These are phyloP conservation scores for Rhodotorula sp. DNA, from an alignment of 1,284 basidiomycete genomes.

Conservation along the genomic window DNA sequence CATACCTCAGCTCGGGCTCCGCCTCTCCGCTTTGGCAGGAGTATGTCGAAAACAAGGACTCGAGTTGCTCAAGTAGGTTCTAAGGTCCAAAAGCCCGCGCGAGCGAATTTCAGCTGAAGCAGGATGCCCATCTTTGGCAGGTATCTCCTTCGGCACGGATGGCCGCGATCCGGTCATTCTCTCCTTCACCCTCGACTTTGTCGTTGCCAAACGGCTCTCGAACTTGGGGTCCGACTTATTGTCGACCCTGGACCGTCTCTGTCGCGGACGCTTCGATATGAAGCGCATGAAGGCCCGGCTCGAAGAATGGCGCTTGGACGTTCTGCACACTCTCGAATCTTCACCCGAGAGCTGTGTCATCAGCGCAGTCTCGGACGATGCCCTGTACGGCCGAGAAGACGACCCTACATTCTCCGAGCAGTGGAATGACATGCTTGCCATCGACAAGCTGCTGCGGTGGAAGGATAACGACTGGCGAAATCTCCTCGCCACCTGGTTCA, in stretches of 20 bases:
- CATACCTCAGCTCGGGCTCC: constrained; percentile 83
- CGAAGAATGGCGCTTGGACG: constrained; percentile 70
- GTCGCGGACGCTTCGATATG: constrained; percentile 68
- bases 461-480: constrained; percentile 71
- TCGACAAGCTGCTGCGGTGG: constrained; percentile 63
- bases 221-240: background rate
- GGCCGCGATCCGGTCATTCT: constrained; percentile 61
- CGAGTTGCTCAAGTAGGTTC: constrained; percentile 63
- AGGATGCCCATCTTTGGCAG: constrained; percentile 57
- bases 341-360: constrained; percentile 48
- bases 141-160: constrained; percentile 76
- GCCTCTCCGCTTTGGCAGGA: constrained; percentile 86
- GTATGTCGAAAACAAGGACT: constrained; percentile 85
- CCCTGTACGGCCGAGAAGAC: constrained; percentile 82
- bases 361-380: constrained; percentile 58
- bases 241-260: background rate
- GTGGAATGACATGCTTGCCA: constrained; percentile 76
- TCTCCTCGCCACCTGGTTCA: constrained; percentile 76
- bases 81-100: too few species aligned
- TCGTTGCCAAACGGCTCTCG: background rate
- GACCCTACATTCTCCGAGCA: constrained; percentile 71
- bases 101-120: too few species aligned
- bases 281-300: constrained; percentile 86
- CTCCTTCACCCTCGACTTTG: background rate
- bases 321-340: constrained; percentile 49